These are phyloP conservation scores for Grosmannia clavigera DNA, from an alignment of 2,329 filamentous ascomycete species.

Conservation along the genomic window DNA sequence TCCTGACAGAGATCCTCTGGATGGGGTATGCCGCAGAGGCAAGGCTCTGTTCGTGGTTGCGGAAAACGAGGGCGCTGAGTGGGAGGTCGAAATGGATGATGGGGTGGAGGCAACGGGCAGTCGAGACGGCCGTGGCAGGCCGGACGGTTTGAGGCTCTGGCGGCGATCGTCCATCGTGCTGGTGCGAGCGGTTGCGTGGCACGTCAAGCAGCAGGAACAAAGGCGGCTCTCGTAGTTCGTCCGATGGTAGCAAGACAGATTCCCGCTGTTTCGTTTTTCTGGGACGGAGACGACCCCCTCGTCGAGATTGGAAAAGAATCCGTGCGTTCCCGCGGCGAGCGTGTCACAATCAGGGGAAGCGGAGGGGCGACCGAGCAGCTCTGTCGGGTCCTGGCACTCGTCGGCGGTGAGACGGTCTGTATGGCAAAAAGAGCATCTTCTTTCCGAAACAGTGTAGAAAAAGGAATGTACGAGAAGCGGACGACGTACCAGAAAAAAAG, in stretches of 20 bases:
- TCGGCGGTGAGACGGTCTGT: neutral
- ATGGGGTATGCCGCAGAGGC: neutral
- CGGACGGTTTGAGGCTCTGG: neutral
- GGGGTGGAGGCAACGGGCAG: neutral
- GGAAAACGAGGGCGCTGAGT: neutral
- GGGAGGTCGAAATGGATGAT: neutral
- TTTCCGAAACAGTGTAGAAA: neutral
- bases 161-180: neutral
- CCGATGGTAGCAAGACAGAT: neutral
- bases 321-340: neutral
- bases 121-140: constrained; percentile 2
- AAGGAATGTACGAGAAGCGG: neutral
- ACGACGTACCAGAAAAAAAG: neutral
- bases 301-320: neutral
- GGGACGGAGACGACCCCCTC: neutral
- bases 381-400: neutral
- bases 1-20: neutral
- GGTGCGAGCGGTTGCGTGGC: neutral
- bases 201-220: neutral
- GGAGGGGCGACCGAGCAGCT: neutral
- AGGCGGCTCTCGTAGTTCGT: neutral
- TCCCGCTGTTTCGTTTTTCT: neutral
- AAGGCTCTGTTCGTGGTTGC: neutral
- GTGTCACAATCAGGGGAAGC: neutral
- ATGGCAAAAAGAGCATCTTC: neutral